Evolutionary conservation across 2,329 filamentous ascomycete species (phyloP), one percentile per base, ranked within the genome.

Genomic region (Sporothrix brunneoviolacea): DNA sequence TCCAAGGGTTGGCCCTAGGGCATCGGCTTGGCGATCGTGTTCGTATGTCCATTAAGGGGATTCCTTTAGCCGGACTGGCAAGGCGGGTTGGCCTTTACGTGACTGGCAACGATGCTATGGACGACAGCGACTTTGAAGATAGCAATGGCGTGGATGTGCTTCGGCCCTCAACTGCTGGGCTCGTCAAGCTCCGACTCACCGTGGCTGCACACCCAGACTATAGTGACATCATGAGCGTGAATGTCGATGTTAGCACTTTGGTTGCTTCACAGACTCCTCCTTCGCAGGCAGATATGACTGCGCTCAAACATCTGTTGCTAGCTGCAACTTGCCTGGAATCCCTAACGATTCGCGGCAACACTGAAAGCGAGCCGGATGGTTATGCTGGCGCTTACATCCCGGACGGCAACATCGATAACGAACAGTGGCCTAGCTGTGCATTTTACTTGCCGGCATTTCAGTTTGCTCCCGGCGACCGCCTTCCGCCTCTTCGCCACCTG

Each of bases 401-500:
- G 13, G 33, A 32, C 64, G 74, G 3, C 60, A 66, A 68, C 47
- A 73, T 73, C 55, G 60, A 67, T 27, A 72, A 73, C 48, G 59
- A 68, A 10, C 71, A 71, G 8, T 32, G 30, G 6, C 16, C 1
- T 70, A 16, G 28, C 15, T 10, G 8, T 8, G 39, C 24, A 15
- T 53, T 53, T 32, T 53, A 73, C 48, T 72, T 72, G 4, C 72
- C 68, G 13, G 67, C 62, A 39, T 75, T 77, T 55, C 53, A 53
- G 3, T 75, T 77, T 28, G 35, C 48, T 0, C 54, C 53, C 0
- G 61, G 58, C 16, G 72, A 76, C 49, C 63, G 69, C 10, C 59
- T 77, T 21, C 73, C 74, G 1, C 60, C 72, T 0, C 58, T 77
- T 5, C 58, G 57, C 18, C 65, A 71, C 8, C 61, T 77, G 4